Percentiles rank a stretch among this genome's conserved stretches.
These are phyloP conservation scores for Pezicula neosporulosa DNA, from an alignment of 2,329 filamentous ascomycete genomes.

Conservation along the genomic window DNA sequence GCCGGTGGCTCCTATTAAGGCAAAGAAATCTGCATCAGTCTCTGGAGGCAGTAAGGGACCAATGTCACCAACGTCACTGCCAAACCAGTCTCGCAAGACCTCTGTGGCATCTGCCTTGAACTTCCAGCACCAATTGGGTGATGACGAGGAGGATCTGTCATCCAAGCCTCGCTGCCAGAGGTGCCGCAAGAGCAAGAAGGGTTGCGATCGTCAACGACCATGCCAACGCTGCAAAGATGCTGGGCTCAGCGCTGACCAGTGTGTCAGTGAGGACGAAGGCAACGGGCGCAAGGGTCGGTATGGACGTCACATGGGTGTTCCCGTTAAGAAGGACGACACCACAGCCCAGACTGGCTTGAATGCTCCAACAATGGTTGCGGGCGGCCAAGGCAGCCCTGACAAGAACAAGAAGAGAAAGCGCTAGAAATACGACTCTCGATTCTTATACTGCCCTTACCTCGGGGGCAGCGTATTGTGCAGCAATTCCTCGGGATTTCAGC, in stretches of 20 bases:
- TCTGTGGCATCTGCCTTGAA: constrained; percentile 66
- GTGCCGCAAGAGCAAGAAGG: constrained; percentile 99
- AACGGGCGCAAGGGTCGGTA: constrained; percentile 97
- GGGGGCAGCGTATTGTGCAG: not conserved
- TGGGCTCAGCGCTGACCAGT: constrained; percentile 87
- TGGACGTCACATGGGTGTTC: constrained; percentile 67
- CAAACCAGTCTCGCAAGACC: constrained; percentile 66
- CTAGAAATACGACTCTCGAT: constrained; percentile 26
- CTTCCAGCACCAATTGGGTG: constrained; percentile 57
- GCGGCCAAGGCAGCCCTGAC: constrained; percentile 37
- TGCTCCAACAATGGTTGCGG: constrained; percentile 26
- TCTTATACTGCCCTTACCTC: not conserved
- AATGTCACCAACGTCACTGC: constrained; percentile 6
- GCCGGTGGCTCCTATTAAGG: constrained; percentile 33
- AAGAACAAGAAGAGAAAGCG: constrained; percentile 71
- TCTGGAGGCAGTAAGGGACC: constrained; percentile 23
- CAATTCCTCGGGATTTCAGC: not conserved
- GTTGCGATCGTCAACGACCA: constrained; percentile 92
- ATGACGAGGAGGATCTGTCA: constrained; percentile 85
- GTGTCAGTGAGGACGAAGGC: constrained; percentile 95
- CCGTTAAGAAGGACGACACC: constrained; percentile 56
- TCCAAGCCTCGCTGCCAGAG: constrained; percentile 96
- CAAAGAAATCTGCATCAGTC: constrained; percentile 44
- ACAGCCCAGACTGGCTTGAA: constrained; percentile 26
- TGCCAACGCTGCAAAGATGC: constrained; percentile 96